Evolutionary conservation across 2,329 filamentous ascomycete species (phyloP).

Genomic region (Paecilomyces formosus): DNA sequence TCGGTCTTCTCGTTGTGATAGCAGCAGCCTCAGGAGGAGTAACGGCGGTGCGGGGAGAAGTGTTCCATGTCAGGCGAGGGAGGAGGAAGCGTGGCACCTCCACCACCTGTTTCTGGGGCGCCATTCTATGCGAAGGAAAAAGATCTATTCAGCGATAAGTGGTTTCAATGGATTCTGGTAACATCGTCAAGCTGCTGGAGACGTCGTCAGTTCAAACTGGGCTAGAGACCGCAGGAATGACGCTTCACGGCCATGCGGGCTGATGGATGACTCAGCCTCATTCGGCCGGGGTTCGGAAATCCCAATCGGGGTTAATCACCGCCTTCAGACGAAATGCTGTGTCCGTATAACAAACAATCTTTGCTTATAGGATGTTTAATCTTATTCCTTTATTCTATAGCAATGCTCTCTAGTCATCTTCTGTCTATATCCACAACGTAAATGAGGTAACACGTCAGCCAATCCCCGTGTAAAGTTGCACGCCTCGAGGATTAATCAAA

Average conservation of each 20-base stretch:
- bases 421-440: neutral
- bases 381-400: neutral
- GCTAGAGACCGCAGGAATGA: neutral
- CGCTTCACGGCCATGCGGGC: neutral
- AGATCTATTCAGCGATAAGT: neutral
- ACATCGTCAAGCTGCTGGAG: neutral
- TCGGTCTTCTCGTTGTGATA: slow-evolving; percentile 14
- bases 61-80: slow-evolving; percentile 35
- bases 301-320: neutral
- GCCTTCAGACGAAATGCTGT: neutral
- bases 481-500: slow-evolving; percentile 35
- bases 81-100: slow-evolving; percentile 38
- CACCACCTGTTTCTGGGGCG: slow-evolving; percentile 32
- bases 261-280: neutral
- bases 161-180: neutral
- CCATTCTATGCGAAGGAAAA: slow-evolving; percentile 22
- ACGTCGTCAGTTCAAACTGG: neutral
- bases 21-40: slow-evolving; percentile 18
- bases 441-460: neutral
- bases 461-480: neutral
- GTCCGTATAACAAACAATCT: neutral
- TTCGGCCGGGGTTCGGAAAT: neutral
- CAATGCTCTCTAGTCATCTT: neutral
- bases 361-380: neutral
- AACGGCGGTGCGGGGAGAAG: slow-evolving; percentile 23